Conservation (phyloP, 768 basidiomycete species). For the Crassisporium funariophilum region DNA sequence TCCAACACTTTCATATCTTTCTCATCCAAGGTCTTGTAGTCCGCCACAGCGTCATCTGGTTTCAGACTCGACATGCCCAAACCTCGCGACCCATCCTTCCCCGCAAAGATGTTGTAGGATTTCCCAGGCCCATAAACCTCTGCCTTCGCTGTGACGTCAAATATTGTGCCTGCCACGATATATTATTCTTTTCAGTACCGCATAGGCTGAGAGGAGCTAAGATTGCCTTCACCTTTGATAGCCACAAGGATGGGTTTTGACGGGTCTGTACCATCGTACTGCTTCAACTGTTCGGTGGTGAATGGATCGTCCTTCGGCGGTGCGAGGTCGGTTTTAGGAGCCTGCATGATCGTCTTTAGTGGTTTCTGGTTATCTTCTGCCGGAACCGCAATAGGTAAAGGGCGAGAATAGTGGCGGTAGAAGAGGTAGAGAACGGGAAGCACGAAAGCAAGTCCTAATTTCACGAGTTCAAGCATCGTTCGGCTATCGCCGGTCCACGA, state of each 20-base stretch:
- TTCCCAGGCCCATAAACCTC: constrained; percentile 88
- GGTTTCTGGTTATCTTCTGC: constrained; percentile 30
- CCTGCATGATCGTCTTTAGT: constrained; percentile 71
- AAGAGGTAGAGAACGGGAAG: not conserved
- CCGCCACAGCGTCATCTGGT: constrained; percentile 81
- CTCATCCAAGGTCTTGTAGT: constrained; percentile 76
- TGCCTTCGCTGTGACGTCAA: constrained; percentile 83
- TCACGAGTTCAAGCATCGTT: constrained; percentile 10
- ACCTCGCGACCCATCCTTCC: constrained; percentile 89
- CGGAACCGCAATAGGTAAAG: constrained; percentile 16
- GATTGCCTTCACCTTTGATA: constrained; percentile 71
- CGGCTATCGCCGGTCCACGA: constrained; percentile 5
- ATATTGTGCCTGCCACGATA: constrained; percentile 68
- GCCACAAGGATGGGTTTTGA: constrained; percentile 83
- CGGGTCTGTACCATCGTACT: constrained; percentile 69
- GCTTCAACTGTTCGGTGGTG: constrained; percentile 65
- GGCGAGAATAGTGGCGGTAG: not conserved
- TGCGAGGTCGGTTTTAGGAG: constrained; percentile 57
- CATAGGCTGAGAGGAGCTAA: not conserved
- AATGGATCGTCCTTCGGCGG: constrained; percentile 81
- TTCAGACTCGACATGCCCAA: constrained; percentile 90
- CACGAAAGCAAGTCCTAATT: constrained; percentile 4
- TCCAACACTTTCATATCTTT: constrained; percentile 78
- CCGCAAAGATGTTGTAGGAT: constrained; percentile 86
- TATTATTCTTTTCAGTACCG: not conserved